phyloP scores from a whole-genome alignment of 2,329 filamentous ascomycete genomes.

The Alternaria ventricosa region DNA sequence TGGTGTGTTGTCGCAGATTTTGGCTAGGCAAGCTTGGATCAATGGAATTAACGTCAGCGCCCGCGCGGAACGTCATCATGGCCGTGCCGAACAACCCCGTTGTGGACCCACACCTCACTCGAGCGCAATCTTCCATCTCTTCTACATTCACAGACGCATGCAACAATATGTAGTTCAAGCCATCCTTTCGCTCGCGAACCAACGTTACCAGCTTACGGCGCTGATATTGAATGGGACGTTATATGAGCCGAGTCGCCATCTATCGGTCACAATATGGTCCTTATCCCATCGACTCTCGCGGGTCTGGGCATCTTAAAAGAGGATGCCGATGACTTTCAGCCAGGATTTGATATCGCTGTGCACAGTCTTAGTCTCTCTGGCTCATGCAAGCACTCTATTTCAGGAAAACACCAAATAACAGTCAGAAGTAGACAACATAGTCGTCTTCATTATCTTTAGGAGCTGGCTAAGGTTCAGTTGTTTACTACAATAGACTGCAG shows the following conservation, averaged over 20 bases:
- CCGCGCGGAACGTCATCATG: neutral
- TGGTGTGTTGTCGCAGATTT: conserved; percentile 24
- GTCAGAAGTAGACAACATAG: neutral
- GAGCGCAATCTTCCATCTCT: neutral
- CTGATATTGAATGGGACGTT: too few species aligned
- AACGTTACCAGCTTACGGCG: too few species aligned
- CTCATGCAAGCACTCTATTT: neutral
- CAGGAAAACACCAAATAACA: neutral
- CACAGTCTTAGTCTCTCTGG: too few species aligned
- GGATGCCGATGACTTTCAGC: too few species aligned
- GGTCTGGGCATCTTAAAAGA: too few species aligned
- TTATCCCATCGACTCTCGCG: too few species aligned
- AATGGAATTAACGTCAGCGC: neutral
- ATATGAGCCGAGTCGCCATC: too few species aligned
- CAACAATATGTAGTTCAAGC: too few species aligned
- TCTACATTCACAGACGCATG: neutral
- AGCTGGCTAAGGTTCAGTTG: neutral
- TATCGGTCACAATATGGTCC: too few species aligned
- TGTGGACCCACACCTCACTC: neutral
- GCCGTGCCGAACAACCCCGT: neutral
- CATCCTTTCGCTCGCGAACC: too few species aligned
- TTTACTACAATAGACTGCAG: neutral
- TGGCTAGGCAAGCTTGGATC: conserved; percentile 15
- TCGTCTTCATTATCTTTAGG: neutral
- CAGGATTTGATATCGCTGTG: too few species aligned